Evolutionary conservation across 805 yeast species (phyloP).

Genomic region (Torulaspora maleeae): DNA sequence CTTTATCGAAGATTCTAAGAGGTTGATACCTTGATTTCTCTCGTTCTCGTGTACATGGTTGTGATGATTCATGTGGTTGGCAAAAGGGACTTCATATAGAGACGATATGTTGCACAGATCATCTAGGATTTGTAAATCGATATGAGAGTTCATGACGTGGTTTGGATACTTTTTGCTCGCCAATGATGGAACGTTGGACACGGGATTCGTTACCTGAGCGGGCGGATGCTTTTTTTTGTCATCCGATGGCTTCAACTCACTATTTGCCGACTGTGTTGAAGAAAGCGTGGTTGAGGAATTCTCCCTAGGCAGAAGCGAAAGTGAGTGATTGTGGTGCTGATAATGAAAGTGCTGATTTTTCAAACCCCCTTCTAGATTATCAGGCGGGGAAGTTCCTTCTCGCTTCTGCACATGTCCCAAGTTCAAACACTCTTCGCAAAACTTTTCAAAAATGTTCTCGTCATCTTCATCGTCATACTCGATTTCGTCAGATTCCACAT

Average conservation of each 20-base stretch:
- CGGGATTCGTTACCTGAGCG: neutral
- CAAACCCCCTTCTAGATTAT: neutral
- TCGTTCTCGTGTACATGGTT: conserved; percentile 13
- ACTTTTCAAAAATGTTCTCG: conserved; percentile 33
- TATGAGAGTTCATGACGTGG: conserved; percentile 25
- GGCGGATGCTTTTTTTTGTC: neutral
- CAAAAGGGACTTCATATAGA: conserved; percentile 34
- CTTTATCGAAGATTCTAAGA: conserved; percentile 15
- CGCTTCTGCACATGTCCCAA: conserved; percentile 8
- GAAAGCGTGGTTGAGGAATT: conserved; percentile 8
- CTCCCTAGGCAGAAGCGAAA: conserved; percentile 3
- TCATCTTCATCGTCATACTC: conserved; percentile 9
- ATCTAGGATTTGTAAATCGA: conserved; percentile 31
- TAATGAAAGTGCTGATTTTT: conserved; percentile 18
- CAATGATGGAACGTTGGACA: neutral
- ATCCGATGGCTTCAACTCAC: neutral
- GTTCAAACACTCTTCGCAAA: conserved; percentile 30
- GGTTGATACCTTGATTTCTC: conserved; percentile 11
- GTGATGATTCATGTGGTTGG: conserved; percentile 31
- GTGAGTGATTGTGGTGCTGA: conserved; percentile 2
- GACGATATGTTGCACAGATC: conserved; percentile 35
- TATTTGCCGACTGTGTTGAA: conserved; percentile 8
- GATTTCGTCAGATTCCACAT: neutral
- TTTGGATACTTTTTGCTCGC: conserved; percentile 12
- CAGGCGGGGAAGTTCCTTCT: neutral